Percentiles rank a stretch among this genome's conserved stretches.
Conservation (phyloP, 148 eudicot genomes). For the Simmondsia chinensis region DNA sequence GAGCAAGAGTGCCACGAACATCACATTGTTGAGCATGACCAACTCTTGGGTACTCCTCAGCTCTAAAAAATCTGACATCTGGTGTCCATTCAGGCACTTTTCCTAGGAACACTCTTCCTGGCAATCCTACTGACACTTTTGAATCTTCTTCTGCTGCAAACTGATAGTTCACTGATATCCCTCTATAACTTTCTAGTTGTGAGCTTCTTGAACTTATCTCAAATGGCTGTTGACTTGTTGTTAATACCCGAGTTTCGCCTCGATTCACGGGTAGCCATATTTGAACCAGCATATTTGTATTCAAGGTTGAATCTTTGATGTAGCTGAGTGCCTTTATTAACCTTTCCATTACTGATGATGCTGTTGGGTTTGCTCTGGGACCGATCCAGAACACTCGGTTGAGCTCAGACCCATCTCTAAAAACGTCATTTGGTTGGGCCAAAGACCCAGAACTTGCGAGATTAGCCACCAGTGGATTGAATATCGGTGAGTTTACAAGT, state of each 20-base stretch:
- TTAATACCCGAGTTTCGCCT: slow-evolving; percentile 46
- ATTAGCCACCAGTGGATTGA: slow-evolving; percentile 24
- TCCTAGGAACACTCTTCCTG: slow-evolving; percentile 64
- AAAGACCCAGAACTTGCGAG: slow-evolving; percentile 15
- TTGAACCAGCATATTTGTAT: slow-evolving; percentile 58
- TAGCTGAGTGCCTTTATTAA: slow-evolving; percentile 41
- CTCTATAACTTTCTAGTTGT: slow-evolving; percentile 50
- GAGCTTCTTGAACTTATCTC: slow-evolving; percentile 44
- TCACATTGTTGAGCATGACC: slow-evolving; percentile 61
- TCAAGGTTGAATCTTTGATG: slow-evolving; percentile 40
- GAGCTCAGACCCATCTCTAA: slow-evolving; percentile 32
- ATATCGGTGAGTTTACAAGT: slow-evolving; percentile 21
- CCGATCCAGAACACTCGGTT: slow-evolving; percentile 60
- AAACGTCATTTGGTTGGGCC: no score
- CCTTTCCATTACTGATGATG: slow-evolving; percentile 53
- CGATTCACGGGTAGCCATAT: slow-evolving; percentile 73
- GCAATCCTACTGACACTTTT: slow-evolving; percentile 47
- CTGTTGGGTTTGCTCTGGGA: slow-evolving; percentile 26
- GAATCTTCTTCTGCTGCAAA: slow-evolving; percentile 62
- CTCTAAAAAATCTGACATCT: slow-evolving; percentile 70
- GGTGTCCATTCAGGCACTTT: slow-evolving; percentile 97
- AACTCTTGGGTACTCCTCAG: slow-evolving; percentile 77
- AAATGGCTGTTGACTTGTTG: slow-evolving; percentile 59
- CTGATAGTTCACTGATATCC: slow-evolving; percentile 52
- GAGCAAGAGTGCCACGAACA: slow-evolving; percentile 79